Percentiles rank a stretch among this genome's conserved stretches.
These are phyloP conservation scores for Chrysoporthe puriensis DNA, from an alignment of 2,329 filamentous ascomycete genomes.

Conservation along the genomic window DNA sequence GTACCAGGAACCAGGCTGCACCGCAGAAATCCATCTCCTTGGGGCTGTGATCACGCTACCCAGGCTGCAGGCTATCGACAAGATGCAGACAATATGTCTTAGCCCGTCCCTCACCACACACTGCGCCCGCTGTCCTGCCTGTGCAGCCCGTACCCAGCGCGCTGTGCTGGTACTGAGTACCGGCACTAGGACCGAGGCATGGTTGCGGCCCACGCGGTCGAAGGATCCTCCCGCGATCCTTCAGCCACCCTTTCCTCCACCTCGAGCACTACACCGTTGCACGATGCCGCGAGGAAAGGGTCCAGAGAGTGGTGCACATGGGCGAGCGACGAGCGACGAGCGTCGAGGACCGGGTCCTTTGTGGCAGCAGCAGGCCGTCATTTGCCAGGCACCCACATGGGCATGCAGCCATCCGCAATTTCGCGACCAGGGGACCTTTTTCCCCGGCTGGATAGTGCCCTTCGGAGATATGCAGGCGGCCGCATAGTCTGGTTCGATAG, in stretches of 20 bases:
- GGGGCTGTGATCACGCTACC: too few species aligned
- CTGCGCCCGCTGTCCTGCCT: too few species aligned
- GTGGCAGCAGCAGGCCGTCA: not conserved
- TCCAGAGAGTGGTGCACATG: not conserved
- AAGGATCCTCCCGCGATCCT: constrained; percentile 10
- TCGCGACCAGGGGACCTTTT: not conserved
- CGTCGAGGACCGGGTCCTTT: not conserved
- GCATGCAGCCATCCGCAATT: not conserved
- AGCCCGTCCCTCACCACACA: too few species aligned
- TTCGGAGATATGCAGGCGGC: constrained; percentile 6
- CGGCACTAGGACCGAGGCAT: not conserved
- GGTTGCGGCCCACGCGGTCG: not conserved
- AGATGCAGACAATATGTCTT: too few species aligned
- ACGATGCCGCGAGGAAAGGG: not conserved
- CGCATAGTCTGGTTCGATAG: constrained; percentile 8
- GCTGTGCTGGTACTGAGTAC: not conserved
- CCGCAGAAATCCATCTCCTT: too few species aligned
- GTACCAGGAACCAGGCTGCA: too few species aligned
- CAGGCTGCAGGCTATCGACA: too few species aligned
- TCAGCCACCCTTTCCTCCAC: not conserved
- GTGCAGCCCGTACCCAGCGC: not conserved
- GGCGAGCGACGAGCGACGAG: not conserved
- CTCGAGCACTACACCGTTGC: not conserved
- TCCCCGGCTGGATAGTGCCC: too few species aligned
- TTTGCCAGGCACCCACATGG: not conserved